Evolutionary conservation across 805 yeast species (phyloP).

Genomic region (Kuraishia hungarica): DNA sequence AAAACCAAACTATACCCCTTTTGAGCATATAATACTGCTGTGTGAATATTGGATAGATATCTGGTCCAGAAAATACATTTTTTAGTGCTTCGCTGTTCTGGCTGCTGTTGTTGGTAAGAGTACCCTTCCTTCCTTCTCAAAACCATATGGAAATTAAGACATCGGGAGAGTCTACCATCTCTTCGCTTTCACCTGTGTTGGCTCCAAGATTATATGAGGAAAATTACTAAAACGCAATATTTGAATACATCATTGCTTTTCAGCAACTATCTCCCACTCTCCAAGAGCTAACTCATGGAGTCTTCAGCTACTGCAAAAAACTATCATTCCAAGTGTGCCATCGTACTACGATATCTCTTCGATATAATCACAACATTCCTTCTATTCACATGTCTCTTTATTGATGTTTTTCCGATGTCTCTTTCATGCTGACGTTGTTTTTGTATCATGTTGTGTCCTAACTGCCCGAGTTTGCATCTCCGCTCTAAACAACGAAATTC

Average conservation of each 20-base stretch:
- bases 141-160: too few species aligned
- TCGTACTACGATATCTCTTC: background rate
- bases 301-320: background rate
- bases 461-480: background rate
- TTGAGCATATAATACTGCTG: background rate
- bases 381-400: too few species aligned
- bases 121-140: too few species aligned
- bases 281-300: background rate
- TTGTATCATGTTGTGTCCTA: background rate
- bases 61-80: too few species aligned
- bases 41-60: too few species aligned
- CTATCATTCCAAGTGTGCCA: background rate
- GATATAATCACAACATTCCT: background rate
- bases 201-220: background rate
- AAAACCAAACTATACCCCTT: background rate
- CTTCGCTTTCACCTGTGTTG: background rate
- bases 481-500: background rate
- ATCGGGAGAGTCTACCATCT: background rate
- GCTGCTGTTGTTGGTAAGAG: too few species aligned
- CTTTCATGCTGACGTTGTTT: background rate
- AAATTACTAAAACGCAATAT: background rate
- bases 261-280: background rate
- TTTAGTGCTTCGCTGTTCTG: too few species aligned
- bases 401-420: too few species aligned
- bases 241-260: background rate